Evolutionary conservation across 257 asterid species (phyloP).

Genomic region (Jacaranda copaia): DNA sequence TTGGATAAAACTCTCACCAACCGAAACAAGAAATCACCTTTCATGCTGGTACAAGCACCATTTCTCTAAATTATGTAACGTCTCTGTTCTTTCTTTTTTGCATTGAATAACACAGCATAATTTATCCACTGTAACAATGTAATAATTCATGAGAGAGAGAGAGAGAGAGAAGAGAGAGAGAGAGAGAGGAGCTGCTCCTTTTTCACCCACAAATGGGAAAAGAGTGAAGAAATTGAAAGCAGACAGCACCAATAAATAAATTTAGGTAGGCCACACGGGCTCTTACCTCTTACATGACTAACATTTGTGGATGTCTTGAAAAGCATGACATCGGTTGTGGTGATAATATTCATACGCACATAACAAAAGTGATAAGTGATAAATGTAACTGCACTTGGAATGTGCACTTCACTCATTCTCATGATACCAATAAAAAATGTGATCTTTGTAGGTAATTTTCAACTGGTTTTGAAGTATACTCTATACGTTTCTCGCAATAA

Average conservation of each 20-base stretch:
- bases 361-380: not conserved
- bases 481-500: not conserved
- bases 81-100: not conserved
- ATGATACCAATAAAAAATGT: not conserved
- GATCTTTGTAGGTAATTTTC: not conserved
- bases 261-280: slow-evolving; percentile 46
- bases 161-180: not conserved
- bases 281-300: slow-evolving; percentile 16
- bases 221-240: slow-evolving; percentile 38
- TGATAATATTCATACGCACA: not conserved
- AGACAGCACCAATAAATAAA: slow-evolving; percentile 40
- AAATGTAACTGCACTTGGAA: not conserved
- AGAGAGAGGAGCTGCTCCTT: not conserved
- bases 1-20: slow-evolving; percentile 23
- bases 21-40: slow-evolving; percentile 10
- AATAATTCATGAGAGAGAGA: slow-evolving; percentile 38
- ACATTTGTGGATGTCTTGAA: slow-evolving; percentile 43
- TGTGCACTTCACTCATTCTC: not conserved
- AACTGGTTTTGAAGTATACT: not conserved
- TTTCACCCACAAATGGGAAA: slow-evolving; percentile 31
- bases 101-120: slow-evolving; percentile 39
- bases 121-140: slow-evolving; percentile 4
- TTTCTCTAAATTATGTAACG: not conserved
- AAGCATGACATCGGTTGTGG: slow-evolving; percentile 7
- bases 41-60: not conserved